phyloP scores from a whole-genome alignment of 495 filamentous ascomycete genomes.

The Neurospora sp. region DNA sequence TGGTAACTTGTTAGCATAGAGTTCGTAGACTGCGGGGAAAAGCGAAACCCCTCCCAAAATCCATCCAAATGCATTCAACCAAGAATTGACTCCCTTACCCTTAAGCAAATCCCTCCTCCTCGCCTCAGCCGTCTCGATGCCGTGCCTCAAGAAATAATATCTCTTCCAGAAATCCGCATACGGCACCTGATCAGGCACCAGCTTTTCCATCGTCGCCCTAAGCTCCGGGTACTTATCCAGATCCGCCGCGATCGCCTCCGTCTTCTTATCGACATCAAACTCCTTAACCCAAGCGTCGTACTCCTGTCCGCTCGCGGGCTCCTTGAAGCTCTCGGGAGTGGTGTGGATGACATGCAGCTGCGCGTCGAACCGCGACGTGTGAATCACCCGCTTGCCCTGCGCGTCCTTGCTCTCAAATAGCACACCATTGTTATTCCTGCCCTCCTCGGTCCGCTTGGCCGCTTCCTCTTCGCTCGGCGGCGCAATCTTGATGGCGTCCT shows the following conservation, averaged over 20 bases:
- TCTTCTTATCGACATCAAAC: conserved; percentile 78
- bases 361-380: conserved; percentile 88
- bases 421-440: conserved; percentile 33
- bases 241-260: conserved; percentile 71
- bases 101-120: conserved; percentile 84
- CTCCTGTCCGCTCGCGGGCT: conserved; percentile 57
- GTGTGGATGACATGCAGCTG: conserved; percentile 93
- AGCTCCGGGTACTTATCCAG: conserved; percentile 84
- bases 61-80: not conserved
- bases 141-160: conserved; percentile 91
- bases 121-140: conserved; percentile 92
- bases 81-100: conserved; percentile 44
- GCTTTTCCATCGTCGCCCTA: conserved; percentile 83
- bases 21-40: conserved; percentile 1
- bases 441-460: conserved; percentile 20
- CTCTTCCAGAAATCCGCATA: conserved; percentile 88
- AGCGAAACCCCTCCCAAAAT: not conserved
- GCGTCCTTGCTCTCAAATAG: conserved; percentile 89
- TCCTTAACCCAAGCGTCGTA: conserved; percentile 63
- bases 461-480: conserved; percentile 39
- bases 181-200: conserved; percentile 81
- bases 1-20: conserved; percentile 17
- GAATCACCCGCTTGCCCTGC: conserved; percentile 80
- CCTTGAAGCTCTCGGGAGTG: conserved; percentile 74
- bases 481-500: conserved; percentile 82